Percentiles rank a stretch among this genome's conserved stretches.
These are phyloP conservation scores for Exophiala phaeomuriformis DNA, from an alignment of 2,329 filamentous ascomycete genomes.

Conservation along the genomic window DNA sequence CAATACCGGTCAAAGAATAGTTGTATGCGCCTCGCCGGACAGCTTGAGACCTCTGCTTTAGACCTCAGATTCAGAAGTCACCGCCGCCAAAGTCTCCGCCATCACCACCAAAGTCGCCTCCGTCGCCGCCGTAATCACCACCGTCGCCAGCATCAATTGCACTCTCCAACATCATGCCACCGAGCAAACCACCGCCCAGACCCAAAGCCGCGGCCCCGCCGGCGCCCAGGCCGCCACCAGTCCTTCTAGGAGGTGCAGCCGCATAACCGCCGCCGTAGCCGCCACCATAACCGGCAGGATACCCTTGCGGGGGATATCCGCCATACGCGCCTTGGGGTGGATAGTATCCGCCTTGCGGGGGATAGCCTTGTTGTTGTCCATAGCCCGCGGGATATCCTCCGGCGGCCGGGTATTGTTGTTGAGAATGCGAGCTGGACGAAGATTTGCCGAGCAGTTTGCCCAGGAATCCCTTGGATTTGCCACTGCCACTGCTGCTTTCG, in stretches of 20 bases:
- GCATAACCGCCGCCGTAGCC: conserved; percentile 28
- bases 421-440: neutral
- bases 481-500: conserved; percentile 33
- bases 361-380: conserved; percentile 17
- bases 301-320: no score
- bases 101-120: no score
- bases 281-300: no score
- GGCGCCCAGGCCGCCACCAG: conserved; percentile 53
- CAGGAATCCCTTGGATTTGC: conserved; percentile 39
- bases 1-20: no score
- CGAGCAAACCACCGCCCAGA: conserved; percentile 71
- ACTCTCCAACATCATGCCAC: conserved; percentile 64
- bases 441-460: conserved; percentile 48
- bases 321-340: no score
- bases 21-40: no score
- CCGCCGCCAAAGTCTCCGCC: conserved; percentile 29
- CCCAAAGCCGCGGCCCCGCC: conserved; percentile 69
- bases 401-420: conserved; percentile 22
- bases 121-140: conserved; percentile 37
- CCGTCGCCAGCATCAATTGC: conserved; percentile 58
- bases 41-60: no score
- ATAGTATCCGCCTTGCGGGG: conserved; percentile 25
- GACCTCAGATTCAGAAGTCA: conserved; percentile 6
- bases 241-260: conserved; percentile 38
- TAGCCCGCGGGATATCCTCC: conserved; percentile 14